Evolutionary conservation across 2,329 filamentous ascomycete genomes (phyloP), one percentile per base, ranked within the genome.

Genomic region (Stemphylium lycopersici): DNA sequence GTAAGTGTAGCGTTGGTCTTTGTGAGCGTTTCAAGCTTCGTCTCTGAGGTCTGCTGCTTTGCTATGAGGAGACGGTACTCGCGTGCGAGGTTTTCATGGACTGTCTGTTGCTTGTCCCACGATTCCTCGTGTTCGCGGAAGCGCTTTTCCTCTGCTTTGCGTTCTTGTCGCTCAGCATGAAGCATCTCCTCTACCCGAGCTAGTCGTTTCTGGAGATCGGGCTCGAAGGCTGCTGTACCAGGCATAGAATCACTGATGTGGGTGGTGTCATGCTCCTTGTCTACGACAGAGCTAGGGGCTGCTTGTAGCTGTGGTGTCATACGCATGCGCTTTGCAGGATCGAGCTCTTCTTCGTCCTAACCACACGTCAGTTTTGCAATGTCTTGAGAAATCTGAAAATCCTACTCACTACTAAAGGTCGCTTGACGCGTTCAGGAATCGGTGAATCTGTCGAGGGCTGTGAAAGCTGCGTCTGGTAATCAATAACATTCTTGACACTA

Each of bases 181-280:
- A 54, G 51, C 6, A 48, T 41, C 32, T 52, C 36, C 15, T 60
- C 52, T 10, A 42, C 13, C 5, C 40, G 39, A 10, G 38, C 51
- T 10, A 69, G 40, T n/a, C 51, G 49, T 18, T 48, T 45, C 13
- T 39, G 56, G 3, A 68, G 51, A 6, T 38, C 48, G 24, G 56
- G 32, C 18, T 63, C 55, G 6, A 46, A 42, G 8, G 34, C 51
- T 18, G 63, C 61, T 5, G 68, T 69, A 10, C 69, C 66, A 7
- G 69, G 70, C 49, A 78, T 66, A 0, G 77, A 79, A 56, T 80
- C 77, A 51, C 76, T 80, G 42, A 78, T 64, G 22, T 73, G 76
- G 1, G 76, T 78, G 18, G 74, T 57, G 6, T 77, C 74, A 31
- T 57, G 49, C 8, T 58, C 52, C 3, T 62, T 56, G 8, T 59